Evolutionary conservation across 805 yeast species (phyloP).

Genomic region (Saturnispora saitoi): DNA sequence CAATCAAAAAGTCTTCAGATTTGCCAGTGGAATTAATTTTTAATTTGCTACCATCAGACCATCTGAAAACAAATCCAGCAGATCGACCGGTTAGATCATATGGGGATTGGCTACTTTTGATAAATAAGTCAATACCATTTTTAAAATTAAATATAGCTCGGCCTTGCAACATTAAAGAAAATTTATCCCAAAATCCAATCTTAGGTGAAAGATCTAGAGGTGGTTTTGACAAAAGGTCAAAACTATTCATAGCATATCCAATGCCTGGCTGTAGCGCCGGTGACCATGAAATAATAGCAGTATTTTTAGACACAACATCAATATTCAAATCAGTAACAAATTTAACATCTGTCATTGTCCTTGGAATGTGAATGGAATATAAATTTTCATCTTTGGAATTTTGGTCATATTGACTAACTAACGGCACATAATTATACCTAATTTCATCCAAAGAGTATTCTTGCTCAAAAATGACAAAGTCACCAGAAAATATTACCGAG

Average conservation of each 20-base stretch:
- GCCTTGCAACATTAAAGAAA: constrained; percentile 49
- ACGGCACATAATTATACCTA: constrained; percentile 41
- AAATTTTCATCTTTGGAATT: constrained; percentile 33
- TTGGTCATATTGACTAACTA: constrained; percentile 30
- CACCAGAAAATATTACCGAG: constrained; percentile 33
- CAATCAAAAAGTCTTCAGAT: constrained; percentile 41
- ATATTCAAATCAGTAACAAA: constrained; percentile 42
- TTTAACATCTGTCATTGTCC: constrained; percentile 59
- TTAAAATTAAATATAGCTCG: constrained; percentile 37
- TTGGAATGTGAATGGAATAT: constrained; percentile 48
- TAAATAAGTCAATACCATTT: constrained; percentile 51
- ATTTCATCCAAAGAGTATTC: constrained; percentile 42
- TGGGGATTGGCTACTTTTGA: constrained; percentile 54
- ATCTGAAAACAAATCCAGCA: constrained; percentile 57
- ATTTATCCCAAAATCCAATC: constrained; percentile 67
- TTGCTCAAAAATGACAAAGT: constrained; percentile 51
- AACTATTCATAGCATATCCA: constrained; percentile 51
- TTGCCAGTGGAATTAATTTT: constrained; percentile 42
- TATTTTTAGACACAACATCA: constrained; percentile 34
- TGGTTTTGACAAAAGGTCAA: constrained; percentile 62
- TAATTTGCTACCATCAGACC: constrained; percentile 48
- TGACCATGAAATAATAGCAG: constrained; percentile 55
- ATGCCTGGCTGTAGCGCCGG: constrained; percentile 54
- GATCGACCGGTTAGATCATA: constrained; percentile 47
- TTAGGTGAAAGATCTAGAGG: constrained; percentile 57